phyloP scores from a whole-genome alignment of 2,329 filamentous ascomycete species.

The Sporothrix pallida region DNA sequence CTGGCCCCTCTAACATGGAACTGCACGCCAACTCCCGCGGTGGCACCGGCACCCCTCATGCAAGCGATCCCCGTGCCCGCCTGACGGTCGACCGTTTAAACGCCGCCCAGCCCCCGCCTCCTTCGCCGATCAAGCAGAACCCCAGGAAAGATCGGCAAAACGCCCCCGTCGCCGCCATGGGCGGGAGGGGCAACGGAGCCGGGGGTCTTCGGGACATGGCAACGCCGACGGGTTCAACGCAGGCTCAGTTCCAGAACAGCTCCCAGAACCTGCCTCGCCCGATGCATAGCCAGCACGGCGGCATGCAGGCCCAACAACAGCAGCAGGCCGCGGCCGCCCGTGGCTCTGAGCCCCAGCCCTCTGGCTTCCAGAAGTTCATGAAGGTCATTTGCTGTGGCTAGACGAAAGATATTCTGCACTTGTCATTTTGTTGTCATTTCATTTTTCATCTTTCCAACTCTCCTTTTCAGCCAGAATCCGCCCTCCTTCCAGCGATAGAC shows the following conservation, averaged over 20 bases:
- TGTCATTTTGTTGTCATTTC: background rate
- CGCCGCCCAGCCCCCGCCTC: constrained; percentile 87
- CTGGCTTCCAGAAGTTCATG: constrained; percentile 89
- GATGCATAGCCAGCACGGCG: constrained; percentile 62
- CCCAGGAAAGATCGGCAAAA: constrained; percentile 76
- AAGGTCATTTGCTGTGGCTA: constrained; percentile 90
- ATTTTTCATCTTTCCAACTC: background rate
- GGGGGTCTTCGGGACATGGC: constrained; percentile 76
- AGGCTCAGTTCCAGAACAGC: constrained; percentile 96
- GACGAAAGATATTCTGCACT: background rate
- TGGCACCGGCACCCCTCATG: constrained; percentile 68
- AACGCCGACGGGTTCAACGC: constrained; percentile 87
- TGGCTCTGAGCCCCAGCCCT: constrained; percentile 72
- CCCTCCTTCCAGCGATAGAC: constrained; percentile 18
- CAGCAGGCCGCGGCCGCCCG: constrained; percentile 57
- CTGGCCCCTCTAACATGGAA: constrained; percentile 83
- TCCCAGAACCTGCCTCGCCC: constrained; percentile 79
- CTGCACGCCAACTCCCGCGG: constrained; percentile 75
- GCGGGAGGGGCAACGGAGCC: constrained; percentile 77
- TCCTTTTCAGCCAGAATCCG: background rate
- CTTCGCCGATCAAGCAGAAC: constrained; percentile 81
- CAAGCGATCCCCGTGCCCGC: constrained; percentile 60
- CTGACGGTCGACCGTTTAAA: constrained; percentile 89
- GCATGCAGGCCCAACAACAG: constrained; percentile 60
- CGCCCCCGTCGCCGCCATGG: constrained; percentile 73